Evolutionary conservation across 768 basidiomycete species (phyloP).

Genomic region (Lentinula lateritia): DNA sequence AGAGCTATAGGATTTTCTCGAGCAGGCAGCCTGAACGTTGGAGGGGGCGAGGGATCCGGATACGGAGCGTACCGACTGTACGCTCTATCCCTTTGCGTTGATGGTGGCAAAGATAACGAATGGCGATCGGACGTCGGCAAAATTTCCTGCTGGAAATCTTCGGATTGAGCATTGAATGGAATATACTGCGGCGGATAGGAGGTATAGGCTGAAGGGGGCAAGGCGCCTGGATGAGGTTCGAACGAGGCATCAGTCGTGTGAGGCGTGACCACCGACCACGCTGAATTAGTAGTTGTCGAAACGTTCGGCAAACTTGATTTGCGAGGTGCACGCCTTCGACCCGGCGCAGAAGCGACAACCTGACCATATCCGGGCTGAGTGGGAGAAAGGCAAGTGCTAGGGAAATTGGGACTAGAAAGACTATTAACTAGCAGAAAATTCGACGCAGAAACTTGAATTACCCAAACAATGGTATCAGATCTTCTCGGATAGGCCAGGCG

Average conservation of each 20-base stretch:
- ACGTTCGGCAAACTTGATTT: constrained; percentile 40
- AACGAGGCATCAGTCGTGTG: not conserved
- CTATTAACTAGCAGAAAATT: not conserved
- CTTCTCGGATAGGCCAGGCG: constrained; percentile 83
- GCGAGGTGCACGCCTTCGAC: constrained; percentile 52
- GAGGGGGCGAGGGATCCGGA: not conserved
- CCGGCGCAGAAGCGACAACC: constrained; percentile 57
- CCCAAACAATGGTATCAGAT: constrained; percentile 87
- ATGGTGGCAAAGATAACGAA: not conserved
- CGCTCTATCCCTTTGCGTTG: not conserved
- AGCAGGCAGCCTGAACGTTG: not conserved
- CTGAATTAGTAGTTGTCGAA: constrained; percentile 14
- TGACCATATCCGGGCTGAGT: constrained; percentile 87
- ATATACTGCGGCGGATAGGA: constrained; percentile 3
- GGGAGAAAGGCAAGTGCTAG: constrained; percentile 76
- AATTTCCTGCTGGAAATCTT: not conserved
- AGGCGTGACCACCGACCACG: constrained; percentile 14
- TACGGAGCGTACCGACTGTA: constrained; percentile 4
- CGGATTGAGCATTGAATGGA: not conserved
- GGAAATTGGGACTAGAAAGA: constrained; percentile 66
- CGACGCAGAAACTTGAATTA: constrained; percentile 24
- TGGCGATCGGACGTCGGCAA: not conserved
- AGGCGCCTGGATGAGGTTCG: not conserved
- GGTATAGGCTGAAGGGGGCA: constrained; percentile 1
- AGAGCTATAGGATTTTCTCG: not conserved